phyloP scores from a whole-genome alignment of 495 filamentous ascomycete species.

The Penicillium herquei region DNA sequence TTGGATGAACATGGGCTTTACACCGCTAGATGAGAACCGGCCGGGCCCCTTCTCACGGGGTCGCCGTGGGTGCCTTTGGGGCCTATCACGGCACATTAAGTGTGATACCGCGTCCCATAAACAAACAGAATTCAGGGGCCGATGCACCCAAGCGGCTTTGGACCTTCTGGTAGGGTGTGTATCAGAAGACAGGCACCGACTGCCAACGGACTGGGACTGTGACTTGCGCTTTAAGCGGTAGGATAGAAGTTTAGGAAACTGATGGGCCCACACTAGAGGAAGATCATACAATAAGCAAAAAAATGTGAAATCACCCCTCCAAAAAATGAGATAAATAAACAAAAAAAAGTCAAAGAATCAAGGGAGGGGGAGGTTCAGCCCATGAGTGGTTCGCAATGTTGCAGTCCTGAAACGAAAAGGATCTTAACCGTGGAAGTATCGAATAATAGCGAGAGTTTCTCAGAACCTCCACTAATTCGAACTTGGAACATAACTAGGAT shows the following conservation, averaged over 20 bases:
- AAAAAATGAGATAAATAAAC: constrained; percentile 3
- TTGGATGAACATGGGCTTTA: constrained; percentile 21
- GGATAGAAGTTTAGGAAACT: background rate
- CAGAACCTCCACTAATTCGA: too few relatives aligned
- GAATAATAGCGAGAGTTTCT: too few relatives aligned
- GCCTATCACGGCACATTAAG: constrained; percentile 16
- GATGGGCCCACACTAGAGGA: background rate
- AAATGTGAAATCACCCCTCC: background rate
- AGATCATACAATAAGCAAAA: background rate
- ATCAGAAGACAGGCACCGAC: constrained; percentile 15
- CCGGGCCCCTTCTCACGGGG: constrained; percentile 5
- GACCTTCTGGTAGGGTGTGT: background rate
- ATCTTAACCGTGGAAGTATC: background rate
- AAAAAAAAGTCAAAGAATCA: background rate
- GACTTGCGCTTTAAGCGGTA: constrained; percentile 10
- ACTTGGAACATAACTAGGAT: too few relatives aligned
- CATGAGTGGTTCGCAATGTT: constrained; percentile 1
- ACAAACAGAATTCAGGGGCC: constrained; percentile 14
- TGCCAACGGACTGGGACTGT: too few relatives aligned
- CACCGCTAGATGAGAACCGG: constrained; percentile 25
- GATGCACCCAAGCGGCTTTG: constrained; percentile 8
- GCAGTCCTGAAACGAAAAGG: background rate
- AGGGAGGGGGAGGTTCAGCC: background rate
- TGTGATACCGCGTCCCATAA: background rate
- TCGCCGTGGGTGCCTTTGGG: constrained; percentile 4